phyloP scores from a whole-genome alignment of 2,329 filamentous ascomycete species.

The Aspergillus ochraceus region DNA sequence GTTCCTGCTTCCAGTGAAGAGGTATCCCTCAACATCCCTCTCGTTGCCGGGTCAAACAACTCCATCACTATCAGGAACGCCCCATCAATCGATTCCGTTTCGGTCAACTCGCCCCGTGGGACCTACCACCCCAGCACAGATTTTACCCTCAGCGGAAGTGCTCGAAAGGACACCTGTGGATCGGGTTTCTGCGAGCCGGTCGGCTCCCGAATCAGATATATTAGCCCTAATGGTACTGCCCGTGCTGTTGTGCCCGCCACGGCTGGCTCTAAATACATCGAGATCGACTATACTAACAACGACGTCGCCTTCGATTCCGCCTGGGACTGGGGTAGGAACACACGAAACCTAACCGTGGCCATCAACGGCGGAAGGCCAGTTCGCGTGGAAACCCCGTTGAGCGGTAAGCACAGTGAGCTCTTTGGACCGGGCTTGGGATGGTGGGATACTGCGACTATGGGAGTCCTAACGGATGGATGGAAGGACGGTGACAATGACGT shows the following conservation, averaged over 20 bases:
- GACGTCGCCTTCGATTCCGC: conserved; percentile 47
- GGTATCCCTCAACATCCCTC: conserved; percentile 12
- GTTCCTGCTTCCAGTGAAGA: conserved; percentile 10
- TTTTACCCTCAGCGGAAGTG: conserved; percentile 40
- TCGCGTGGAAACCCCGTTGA: conserved; percentile 52
- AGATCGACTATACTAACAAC: conserved; percentile 56
- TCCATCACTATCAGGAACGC: conserved; percentile 11
- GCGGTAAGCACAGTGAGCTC: conserved; percentile 36
- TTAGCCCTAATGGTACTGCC: conserved; percentile 33
- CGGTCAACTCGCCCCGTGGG: conserved; percentile 21
- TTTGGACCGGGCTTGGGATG: conserved; percentile 49
- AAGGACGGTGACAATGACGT: conserved; percentile 41
- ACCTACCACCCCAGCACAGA: conserved; percentile 44
- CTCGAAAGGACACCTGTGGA: conserved; percentile 37
- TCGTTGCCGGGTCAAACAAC: conserved; percentile 27
- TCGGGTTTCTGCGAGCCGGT: conserved; percentile 44
- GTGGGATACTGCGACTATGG: conserved; percentile 50
- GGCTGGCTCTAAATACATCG: conserved; percentile 41
- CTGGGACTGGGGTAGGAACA: conserved; percentile 50
- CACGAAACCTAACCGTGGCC: conserved; percentile 51
- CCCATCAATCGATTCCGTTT: conserved; percentile 19
- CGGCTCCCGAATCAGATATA: conserved; percentile 45
- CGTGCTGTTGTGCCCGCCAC: conserved; percentile 38
- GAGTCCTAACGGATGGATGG: conserved; percentile 50
- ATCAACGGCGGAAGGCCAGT: conserved; percentile 48